These are phyloP conservation scores for Aethionema arabicum DNA, from an alignment of 345 rosid genomes.

Conservation along the genomic window DNA sequence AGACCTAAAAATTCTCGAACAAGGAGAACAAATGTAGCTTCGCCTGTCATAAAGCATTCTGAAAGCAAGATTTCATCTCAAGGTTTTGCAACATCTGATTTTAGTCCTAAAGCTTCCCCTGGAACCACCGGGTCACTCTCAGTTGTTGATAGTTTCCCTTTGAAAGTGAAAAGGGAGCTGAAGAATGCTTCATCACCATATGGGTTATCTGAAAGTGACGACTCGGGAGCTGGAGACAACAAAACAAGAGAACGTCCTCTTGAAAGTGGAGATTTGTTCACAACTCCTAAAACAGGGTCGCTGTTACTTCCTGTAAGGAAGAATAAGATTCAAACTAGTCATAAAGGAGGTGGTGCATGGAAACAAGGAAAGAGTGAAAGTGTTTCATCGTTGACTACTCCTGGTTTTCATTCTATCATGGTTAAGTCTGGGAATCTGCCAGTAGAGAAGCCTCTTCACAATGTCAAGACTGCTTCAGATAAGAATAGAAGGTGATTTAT, in stretches of 20 bases:
- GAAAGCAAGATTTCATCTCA: conserved; percentile 60
- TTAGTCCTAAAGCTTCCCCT: conserved; percentile 53
- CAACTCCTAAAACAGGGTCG: conserved; percentile 54
- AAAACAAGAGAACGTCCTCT: conserved; percentile 59
- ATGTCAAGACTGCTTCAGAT: conserved; percentile 55
- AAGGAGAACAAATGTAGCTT: conserved; percentile 72
- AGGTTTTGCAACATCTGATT: conserved; percentile 57
- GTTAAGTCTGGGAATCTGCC: conserved; percentile 61
- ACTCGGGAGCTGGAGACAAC: conserved; percentile 77
- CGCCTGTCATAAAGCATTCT: conserved; percentile 57
- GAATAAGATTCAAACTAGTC: conserved; percentile 50
- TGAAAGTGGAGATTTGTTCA: conserved; percentile 50
- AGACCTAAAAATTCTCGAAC: conserved; percentile 86
- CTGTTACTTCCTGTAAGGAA: conserved; percentile 53
- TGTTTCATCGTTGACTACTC: conserved; percentile 52
- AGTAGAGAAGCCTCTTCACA: conserved; percentile 61
- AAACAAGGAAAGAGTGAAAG: conserved; percentile 80
- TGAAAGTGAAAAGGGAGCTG: conserved; percentile 59
- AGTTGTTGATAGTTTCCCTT: conserved; percentile 42
- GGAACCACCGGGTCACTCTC: conserved; percentile 52
- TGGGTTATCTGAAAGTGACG: conserved; percentile 82
- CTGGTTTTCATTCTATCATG: conserved; percentile 51
- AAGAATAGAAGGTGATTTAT: conserved; percentile 66
- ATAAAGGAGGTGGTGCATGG: conserved; percentile 68
- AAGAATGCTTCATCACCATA: conserved; percentile 64